Evolutionary conservation across 2,329 filamentous ascomycete genomes (phyloP), one percentile per base, ranked within the genome.

Genomic region (Colletotrichum musae): DNA sequence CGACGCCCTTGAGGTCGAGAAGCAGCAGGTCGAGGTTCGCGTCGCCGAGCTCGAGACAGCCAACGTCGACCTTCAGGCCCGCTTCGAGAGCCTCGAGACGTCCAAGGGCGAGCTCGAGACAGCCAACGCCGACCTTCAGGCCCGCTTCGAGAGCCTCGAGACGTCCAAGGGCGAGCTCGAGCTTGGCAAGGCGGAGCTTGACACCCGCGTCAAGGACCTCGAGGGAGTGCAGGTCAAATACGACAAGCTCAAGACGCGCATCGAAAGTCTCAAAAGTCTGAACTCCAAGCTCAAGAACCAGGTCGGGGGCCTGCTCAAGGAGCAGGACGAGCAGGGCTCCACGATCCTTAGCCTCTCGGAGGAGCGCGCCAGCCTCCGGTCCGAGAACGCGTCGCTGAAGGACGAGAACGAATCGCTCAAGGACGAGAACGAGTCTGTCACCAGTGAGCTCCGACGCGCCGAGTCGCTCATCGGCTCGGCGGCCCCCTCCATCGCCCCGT

Each of bases 391-490:
- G 2, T 66, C 63, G 13, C 63, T 72, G 16, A 71, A 48, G 48
- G 70, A 72, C 4, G 70, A 72, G 21, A 68, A 70, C n/a, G 62
- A 70, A 9, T 63, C 63, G 10, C 68, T 72, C 24, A 71, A 48
- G 48, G 70, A 72, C 4, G 70, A 72, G 21, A 68, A 70, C 21
- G 62, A 70, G 12, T 63, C 67, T 5, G 68, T 72, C 47, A 68
- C 61, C 4, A 69, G 66, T 36, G 66, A 69, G 28, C 66, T 69
- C 32, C 39, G 62, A 12, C 66, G 66, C 7, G 61, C 66, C 10
- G 66, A 69, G 66, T 69, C 66, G 12, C 54, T 69, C 24, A 60
- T 69, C 47, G 66, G 66, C 9, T 69, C 66, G 12, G 36, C 64
- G 18, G 56, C 61, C 15, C 54, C 61, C 18, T 69, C 66, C 1